Conservation (phyloP, 495 filamentous ascomycete species). For the Opeltia flavorubescens region DNA sequence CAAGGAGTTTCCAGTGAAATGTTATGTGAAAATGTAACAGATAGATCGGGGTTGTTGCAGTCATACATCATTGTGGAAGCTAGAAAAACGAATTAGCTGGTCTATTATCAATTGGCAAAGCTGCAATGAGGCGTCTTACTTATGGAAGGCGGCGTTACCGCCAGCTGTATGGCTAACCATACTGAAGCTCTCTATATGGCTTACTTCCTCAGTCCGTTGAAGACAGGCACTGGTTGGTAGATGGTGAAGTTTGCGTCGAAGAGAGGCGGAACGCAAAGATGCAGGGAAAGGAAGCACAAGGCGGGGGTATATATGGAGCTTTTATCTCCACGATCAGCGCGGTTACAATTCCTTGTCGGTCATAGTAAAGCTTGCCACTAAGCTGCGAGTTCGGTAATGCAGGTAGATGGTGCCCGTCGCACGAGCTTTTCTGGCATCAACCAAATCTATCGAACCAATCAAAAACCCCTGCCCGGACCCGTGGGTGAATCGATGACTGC, state of each 20-base stretch:
- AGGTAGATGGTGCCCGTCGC: neutral
- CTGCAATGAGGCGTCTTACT: conserved; percentile 12
- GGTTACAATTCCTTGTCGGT: neutral
- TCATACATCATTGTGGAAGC: conserved; percentile 33
- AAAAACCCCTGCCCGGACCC: neutral
- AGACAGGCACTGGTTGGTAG: neutral
- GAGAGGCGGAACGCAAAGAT: neutral
- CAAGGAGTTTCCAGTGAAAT: neutral
- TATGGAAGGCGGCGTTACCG: conserved; percentile 55
- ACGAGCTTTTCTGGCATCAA: neutral
- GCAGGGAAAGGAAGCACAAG: neutral
- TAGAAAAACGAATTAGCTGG: neutral
- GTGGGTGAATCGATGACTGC: too few species aligned
- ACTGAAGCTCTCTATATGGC: too few species aligned
- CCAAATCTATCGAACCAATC: neutral
- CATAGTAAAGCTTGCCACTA: neutral
- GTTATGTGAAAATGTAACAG: conserved; percentile 9
- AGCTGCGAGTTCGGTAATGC: neutral
- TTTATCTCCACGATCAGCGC: neutral
- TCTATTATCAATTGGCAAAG: neutral
- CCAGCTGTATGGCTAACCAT: conserved; percentile 34
- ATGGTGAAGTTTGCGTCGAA: neutral
- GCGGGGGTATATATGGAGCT: neutral
- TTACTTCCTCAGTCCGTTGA: neutral
- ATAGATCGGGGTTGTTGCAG: too few species aligned